Evolutionary conservation across 2,329 filamentous ascomycete species (phyloP), one percentile per base, ranked within the genome.

Genomic region (Berkeleyomyces rouxiae): DNA sequence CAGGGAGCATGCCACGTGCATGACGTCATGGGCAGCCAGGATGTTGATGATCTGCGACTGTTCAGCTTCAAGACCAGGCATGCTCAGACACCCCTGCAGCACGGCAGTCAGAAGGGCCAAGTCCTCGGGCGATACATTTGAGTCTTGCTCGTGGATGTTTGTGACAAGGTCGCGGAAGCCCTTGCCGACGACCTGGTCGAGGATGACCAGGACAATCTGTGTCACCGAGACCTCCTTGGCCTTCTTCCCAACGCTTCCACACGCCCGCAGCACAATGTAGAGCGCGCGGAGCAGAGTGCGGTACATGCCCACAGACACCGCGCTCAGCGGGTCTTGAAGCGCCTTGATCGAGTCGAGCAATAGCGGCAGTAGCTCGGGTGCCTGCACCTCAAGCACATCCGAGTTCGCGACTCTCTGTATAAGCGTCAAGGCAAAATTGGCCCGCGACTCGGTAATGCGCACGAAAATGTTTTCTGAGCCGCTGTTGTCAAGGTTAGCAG

Each of bases 31-130:
- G 57, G 82, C 82, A 1, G 81, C 77, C 77, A 90, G 78, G 67
- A 85, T 84, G 69, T 84, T 82, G 61, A 89, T 78, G 44, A 92
- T 81, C 67, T 90, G 85, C 11, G 81, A 78, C 66, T 87, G 83
- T 58, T 84, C 82, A 67, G 87, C 81, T 62, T 87, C 83, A 65
- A 89, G 85, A 58, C 86, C 85, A 0, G 90, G 88, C 39, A 96
- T 81, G 66, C 84, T 83, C 13, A 97, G 78, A 67, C 88, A 87
- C 40, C 87, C 88, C 72, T 96, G 91, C 44, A 97, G 76, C 53
- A 97, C 86, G 3, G 89, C 91, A 9, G 90, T 96, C 53, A 99
- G 75, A 49, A 97, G 83, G 2, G 86, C 86, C 67, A 99, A 83
- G 70, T 99, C 93, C 63, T 87, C 86, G 0, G 90, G 88, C 13